phyloP scores from a whole-genome alignment of 192 early-diverging fungal genomes.

The Coemansia sp. region DNA sequence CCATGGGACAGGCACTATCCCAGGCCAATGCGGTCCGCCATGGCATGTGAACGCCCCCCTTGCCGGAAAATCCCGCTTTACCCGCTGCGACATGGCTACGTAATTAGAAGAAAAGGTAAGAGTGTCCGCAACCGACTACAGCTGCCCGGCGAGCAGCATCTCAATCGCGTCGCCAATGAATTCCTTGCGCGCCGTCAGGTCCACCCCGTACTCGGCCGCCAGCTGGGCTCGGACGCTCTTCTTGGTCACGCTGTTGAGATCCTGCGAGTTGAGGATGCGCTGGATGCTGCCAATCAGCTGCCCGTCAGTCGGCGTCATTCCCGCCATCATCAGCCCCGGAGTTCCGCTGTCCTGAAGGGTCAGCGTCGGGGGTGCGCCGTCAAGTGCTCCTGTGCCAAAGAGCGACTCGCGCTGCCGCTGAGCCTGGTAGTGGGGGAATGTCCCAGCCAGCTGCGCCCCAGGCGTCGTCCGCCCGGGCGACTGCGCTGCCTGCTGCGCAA shows the following conservation, averaged over 20 bases:
- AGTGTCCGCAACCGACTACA: conserved; percentile 9
- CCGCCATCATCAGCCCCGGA: conserved; percentile 37
- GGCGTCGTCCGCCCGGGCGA: background rate
- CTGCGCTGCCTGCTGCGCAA: background rate
- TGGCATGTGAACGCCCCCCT: too few species aligned
- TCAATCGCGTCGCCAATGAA: conserved; percentile 70
- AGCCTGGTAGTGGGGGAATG: conserved; percentile 2
- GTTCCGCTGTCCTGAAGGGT: conserved; percentile 20
- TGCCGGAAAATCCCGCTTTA: too few species aligned
- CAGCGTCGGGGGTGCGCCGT: conserved; percentile 11
- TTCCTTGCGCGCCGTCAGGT: conserved; percentile 59
- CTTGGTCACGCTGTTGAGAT: conserved; percentile 73
- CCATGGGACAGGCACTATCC: too few species aligned
- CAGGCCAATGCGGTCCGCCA: too few species aligned
- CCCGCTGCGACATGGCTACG: too few species aligned
- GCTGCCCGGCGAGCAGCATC: conserved; percentile 25
- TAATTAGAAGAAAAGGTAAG: too few species aligned
- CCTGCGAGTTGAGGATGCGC: conserved; percentile 59
- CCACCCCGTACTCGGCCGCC: conserved; percentile 57
- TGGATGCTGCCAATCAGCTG: conserved; percentile 64
- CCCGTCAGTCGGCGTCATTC: conserved; percentile 56
- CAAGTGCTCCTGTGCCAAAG: conserved; percentile 7
- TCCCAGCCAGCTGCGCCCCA: background rate
- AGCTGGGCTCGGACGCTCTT: conserved; percentile 74
- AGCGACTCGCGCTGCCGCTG: conserved; percentile 30